Conservation (phyloP, 495 filamentous ascomycete species). For the Hypomontagnella submonticulosa region DNA sequence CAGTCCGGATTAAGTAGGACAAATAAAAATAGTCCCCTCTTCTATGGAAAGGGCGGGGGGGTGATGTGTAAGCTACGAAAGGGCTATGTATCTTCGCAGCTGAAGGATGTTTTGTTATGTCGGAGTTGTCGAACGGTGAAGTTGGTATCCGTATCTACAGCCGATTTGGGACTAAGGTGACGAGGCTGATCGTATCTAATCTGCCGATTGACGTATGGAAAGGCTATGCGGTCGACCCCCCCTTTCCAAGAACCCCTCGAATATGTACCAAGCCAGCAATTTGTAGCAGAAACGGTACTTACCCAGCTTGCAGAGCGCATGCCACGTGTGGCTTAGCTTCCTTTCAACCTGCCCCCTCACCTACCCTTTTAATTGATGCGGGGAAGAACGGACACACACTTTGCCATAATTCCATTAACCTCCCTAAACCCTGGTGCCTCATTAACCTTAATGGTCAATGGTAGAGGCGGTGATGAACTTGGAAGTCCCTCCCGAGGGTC, state of each 20-base stretch:
- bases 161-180: slow-evolving; percentile 33
- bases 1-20: slow-evolving; percentile 7
- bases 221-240: slow-evolving; percentile 16
- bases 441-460: no score
- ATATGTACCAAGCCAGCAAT: slow-evolving; percentile 18
- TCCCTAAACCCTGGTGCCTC: no score
- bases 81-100: not conserved
- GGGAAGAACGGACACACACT: slow-evolving; percentile 7
- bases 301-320: not conserved
- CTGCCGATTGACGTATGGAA: slow-evolving; percentile 45
- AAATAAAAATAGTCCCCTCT: slow-evolving; percentile 29
- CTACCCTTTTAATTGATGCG: slow-evolving; percentile 17
- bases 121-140: slow-evolving; percentile 21
- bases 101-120: slow-evolving; percentile 12
- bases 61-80: slow-evolving; percentile 28
- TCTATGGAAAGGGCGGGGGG: slow-evolving; percentile 27
- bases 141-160: slow-evolving; percentile 19
- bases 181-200: slow-evolving; percentile 44
- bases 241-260: not conserved
- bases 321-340: slow-evolving; percentile 20
- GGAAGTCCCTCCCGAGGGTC: no score
- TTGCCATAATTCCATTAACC: not conserved
- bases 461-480: no score
- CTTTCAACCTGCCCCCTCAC: slow-evolving; percentile 5
- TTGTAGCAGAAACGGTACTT: slow-evolving; percentile 29